Base-by-base conservation (phyloP, 2,329 filamentous ascomycete species). In the Fusarium redolens region DNA sequence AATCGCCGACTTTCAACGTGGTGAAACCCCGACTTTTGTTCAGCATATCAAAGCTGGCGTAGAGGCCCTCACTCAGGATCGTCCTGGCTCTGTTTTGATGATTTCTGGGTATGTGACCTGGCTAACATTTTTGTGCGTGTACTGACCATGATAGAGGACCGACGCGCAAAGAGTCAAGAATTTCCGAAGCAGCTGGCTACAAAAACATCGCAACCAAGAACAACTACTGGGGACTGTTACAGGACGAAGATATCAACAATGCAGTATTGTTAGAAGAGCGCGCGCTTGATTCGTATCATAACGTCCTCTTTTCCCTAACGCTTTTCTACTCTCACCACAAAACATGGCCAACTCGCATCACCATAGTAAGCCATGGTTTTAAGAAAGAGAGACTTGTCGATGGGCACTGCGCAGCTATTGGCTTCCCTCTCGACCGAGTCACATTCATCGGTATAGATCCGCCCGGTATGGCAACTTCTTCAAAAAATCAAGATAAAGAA, bases 251-350 rank as follows among this genome's bases (percentile, higher is more conserved):
- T 4, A 45, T 61, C 3, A n/a, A 28, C 3, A 20, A 64, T 25
- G 67, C 60, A 12, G 83, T 94, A 22, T 78, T 89, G 1, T 78
- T 89, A 4, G 95, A 97, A 78, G 87, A 91, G 13, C 86, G 88
- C 61, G 94, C 95, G 0, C 90, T 96, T 3, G 95, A 98, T 81
- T 96, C 92, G 4, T 96, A 94, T 78, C 92, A 95, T 79, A 97
- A 97, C 79, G 83, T 97, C 9, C 82, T 97, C 20, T 95, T 95
- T 79, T 92, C 92, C 17, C 84, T 97, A 5, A 75, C 85, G 20
- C 78, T 82, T 40, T 90, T 89, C 77, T 82, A 83, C 69, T 69
- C 78, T 41, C 75, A 74, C 15, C 82, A 83, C 3, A 75, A 79
- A 11, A 38, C 38, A 14, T 94, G 91, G 86, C 92, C 92, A 0